These are phyloP conservation scores for Aureobasidium zeae DNA, from an alignment of 2,329 filamentous ascomycete species.

Conservation along the genomic window DNA sequence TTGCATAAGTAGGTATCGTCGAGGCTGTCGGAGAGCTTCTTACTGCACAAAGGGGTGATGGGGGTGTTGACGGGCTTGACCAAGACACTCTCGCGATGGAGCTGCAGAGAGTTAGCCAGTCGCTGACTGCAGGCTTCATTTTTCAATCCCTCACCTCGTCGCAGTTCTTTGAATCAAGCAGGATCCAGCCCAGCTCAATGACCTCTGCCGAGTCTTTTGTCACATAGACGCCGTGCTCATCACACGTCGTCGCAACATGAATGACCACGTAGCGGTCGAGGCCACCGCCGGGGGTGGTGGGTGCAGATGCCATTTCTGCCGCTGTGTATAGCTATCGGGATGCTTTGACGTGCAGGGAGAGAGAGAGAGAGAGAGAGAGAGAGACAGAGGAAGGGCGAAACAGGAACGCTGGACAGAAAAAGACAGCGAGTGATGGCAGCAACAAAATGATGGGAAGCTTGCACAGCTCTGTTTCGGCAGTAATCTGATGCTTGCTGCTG, in stretches of 20 bases:
- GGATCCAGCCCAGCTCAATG: conserved; percentile 97
- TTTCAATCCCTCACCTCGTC: conserved; percentile 75
- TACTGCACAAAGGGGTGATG: conserved; percentile 97
- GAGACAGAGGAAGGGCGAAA: too few species aligned
- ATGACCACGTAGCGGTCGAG: conserved; percentile 96
- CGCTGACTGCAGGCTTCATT: not conserved
- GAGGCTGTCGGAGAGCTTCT: conserved; percentile 36
- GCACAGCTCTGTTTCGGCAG: not conserved
- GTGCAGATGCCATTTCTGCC: conserved; percentile 10
- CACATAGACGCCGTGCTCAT: conserved; percentile 98
- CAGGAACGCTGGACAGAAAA: not conserved
- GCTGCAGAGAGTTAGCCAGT: conserved; percentile 42
- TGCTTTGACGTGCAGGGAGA: not conserved
- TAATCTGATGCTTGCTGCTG: conserved; percentile 3
- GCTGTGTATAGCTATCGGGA: not conserved
- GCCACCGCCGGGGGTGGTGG: conserved; percentile 16
- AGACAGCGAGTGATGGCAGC: not conserved
- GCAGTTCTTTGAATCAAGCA: conserved; percentile 81
- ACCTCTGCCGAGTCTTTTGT: conserved; percentile 99
- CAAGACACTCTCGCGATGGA: conserved; percentile 89
- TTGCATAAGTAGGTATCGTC: conserved; percentile 17
- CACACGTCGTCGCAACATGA: conserved; percentile 96
- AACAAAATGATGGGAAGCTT: conserved; percentile 2
- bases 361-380: not conserved
- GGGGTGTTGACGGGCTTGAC: conserved; percentile 98